Evolutionary conservation across 2,329 filamentous ascomycete genomes (phyloP).

Genomic region (Xylaria sp.): DNA sequence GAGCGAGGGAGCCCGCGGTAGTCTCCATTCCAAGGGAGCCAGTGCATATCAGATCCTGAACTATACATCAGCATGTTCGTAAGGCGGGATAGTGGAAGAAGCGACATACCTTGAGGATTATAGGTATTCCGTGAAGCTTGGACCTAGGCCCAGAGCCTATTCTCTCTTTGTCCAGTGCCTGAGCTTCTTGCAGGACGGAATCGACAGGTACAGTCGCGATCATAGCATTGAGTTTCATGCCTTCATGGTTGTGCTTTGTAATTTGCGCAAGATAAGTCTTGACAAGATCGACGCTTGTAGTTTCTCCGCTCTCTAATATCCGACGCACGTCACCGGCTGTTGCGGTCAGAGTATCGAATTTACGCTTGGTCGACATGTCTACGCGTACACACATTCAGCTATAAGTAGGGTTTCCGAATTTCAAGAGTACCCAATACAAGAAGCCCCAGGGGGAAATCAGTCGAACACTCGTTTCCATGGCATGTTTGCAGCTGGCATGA

Average conservation of each 20-base stretch:
- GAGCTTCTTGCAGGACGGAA: background rate
- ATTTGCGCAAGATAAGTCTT: background rate
- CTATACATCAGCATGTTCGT: background rate
- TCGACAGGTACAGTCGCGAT: constrained; percentile 2
- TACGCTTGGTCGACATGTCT: background rate
- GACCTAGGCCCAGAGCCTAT: background rate
- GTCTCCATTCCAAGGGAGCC: background rate
- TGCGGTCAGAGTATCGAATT: background rate
- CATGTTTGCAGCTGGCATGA: too few species aligned
- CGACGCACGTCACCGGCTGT: constrained; percentile 6
- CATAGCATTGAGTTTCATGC: constrained; percentile 13
- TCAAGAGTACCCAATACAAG: too few species aligned
- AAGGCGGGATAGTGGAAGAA: background rate
- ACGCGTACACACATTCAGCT: background rate
- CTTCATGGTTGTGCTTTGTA: constrained; percentile 4
- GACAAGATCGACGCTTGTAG: constrained; percentile 7
- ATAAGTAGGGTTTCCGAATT: background rate
- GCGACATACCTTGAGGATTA: background rate
- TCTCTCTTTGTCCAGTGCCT: background rate
- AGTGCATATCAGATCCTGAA: background rate
- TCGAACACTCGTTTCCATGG: too few species aligned
- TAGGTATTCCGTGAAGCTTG: constrained; percentile 6
- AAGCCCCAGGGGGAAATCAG: too few species aligned
- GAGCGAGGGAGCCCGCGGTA: background rate
- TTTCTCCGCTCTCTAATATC: background rate